Evolutionary conservation across 176 grass and related monocot species (phyloP), one percentile per base, ranked within the genome.

Genomic region (Ampelocalamus luodianensis): DNA sequence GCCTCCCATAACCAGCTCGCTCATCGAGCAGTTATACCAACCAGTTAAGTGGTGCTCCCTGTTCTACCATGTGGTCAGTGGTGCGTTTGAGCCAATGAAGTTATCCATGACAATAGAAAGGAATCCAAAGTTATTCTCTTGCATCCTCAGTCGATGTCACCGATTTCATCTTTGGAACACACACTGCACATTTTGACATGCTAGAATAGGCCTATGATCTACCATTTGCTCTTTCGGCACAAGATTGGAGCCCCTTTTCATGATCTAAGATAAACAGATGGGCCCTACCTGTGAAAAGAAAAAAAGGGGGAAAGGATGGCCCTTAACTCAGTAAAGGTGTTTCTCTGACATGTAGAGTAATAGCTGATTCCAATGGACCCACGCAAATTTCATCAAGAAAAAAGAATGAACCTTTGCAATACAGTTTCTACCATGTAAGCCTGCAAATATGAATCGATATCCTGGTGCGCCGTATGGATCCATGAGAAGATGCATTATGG

Each of bases 161-260:
- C 18, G 17, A 60, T 79, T 72, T 90, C 39, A 45, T 83, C 27
- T 66, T 24, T 59, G 7, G 34, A 77, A 44, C 59, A 66, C 26
- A 76, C 20, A 8, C 62, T 85, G 44, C 26, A 72, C 34, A 65
- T 77, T 58, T 82, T 74, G 23, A 71, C 46, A 82, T 71, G 71
- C 88, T 78, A 82, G 7, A 77, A 71, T 82, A 56, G 46, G 48
- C 20, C 65, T 77, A 82, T 36, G 40, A 67, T 62, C 85, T 79
- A 87, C 18, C 11, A 54, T 46, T 62, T 44, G 66, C 59, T 80
- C 75, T 87, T 79, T 90, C 61, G 23, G 89, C 80, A 87, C 17
- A 83, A 90, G 23, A 79, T 73, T 65, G 39, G 68, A 62, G 26
- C 61, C 60, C 53, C 32, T 79, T 87, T 87, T 48, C 39, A 79